Base-by-base conservation (phyloP, 169 alveolate genomes). In the Theileria equi region DNA sequence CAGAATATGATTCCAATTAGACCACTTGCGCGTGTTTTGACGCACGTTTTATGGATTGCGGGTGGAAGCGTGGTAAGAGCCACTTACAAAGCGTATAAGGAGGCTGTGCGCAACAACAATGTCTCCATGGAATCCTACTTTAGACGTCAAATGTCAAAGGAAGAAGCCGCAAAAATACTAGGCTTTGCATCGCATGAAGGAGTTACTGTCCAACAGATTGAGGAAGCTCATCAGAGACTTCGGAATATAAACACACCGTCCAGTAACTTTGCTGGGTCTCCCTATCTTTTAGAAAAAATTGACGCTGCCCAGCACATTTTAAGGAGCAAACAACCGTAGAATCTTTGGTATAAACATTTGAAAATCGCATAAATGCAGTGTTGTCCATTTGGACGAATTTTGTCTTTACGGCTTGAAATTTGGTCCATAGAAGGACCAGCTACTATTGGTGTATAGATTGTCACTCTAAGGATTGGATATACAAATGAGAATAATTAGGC, bases 1-100 rank as follows among this genome's bases (percentile, higher is more conserved):
- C 23, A 29, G 50, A 58, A 43, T 62, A 76, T 76, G 85, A 16
- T 76, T 13, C 85, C 85, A 11, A 53, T 76, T 7, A 48, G 64
- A 31, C 85, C 85, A 13, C 57, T 76, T 5, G 85, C 71, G 8
- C 79, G 80, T 25, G 85, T 76, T 1, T 49, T 76, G 40, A 76
- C 80, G 29, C 80, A 76, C 47, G 76, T 76, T 52, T 36, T 76
- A 23, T 63, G 64, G 64, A 54, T 76, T 17, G 85, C 77, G 23
- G 72, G 85, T 6, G 85, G 85, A 35, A 76, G 76, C 60, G 47
- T 76, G 38, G 29, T 76, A 8, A 76, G 45, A 73, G 85, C 85
- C 10, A 65, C 80, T 1, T 32, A 48, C 2, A 45, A 49, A 17
- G 85, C 80, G 0, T 76, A 76, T 44, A 34, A 59, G 10, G 79